Conservation (phyloP, 345 rosid species). For the Brassica rapa region DNA sequence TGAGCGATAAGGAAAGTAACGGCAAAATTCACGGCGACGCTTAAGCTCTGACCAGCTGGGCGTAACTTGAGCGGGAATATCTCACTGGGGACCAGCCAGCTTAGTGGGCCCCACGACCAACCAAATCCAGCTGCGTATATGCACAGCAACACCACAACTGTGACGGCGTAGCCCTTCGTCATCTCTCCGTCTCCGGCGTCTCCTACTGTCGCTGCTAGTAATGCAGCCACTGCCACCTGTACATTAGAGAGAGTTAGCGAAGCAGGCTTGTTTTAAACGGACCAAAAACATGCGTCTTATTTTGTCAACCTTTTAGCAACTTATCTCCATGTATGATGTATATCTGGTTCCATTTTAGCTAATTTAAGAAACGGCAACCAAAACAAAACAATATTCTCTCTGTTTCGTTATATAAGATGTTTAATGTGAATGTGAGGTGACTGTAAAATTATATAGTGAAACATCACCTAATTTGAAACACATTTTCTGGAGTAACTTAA, state of each 20-base stretch:
- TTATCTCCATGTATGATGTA: background rate
- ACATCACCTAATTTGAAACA: background rate
- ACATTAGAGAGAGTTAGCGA: conserved; percentile 1
- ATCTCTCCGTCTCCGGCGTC: conserved; percentile 32
- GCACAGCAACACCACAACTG: conserved; percentile 49
- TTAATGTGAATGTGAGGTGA: background rate
- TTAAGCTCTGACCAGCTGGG: conserved; percentile 53
- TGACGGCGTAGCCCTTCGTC: conserved; percentile 30
- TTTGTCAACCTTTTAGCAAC: background rate
- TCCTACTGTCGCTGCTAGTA: conserved; percentile 37
- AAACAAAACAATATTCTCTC: background rate
- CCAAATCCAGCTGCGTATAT: conserved; percentile 60
- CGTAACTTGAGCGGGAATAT: conserved; percentile 62
- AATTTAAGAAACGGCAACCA: background rate
- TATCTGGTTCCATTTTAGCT: background rate
- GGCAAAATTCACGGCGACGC: conserved; percentile 58
- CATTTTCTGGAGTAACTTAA: too few relatives aligned
- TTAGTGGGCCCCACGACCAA: conserved; percentile 83
- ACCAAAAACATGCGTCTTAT: background rate
- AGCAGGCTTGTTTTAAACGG: background rate
- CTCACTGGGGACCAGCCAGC: conserved; percentile 72
- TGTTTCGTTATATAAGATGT: background rate
- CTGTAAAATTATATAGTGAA: background rate
- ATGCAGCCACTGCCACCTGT: conserved; percentile 42
- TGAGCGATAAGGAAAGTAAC: conserved; percentile 61